phyloP scores from a whole-genome alignment of 2,329 filamentous ascomycete genomes.

The Diaporthe ampelina region DNA sequence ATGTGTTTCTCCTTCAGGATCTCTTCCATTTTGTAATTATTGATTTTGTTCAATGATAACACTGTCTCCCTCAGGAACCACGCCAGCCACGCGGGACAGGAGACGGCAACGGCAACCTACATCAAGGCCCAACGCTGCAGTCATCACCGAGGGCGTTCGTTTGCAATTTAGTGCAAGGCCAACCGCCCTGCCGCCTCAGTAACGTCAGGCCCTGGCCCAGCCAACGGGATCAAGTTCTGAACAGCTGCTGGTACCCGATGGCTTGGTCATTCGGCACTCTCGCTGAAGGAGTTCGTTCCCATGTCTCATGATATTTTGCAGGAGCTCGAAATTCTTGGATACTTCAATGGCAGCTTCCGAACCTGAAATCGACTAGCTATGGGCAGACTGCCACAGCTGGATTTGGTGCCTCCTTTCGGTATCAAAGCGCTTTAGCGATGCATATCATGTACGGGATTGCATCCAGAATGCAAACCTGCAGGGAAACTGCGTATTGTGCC shows the following conservation, averaged over 20 bases:
- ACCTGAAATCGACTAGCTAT: too few relatives aligned
- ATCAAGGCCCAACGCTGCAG: not conserved
- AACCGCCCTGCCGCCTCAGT: not conserved
- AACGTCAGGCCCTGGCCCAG: not conserved
- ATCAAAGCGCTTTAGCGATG: not conserved
- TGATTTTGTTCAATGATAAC: too few relatives aligned
- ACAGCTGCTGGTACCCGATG: slow-evolving; percentile 17
- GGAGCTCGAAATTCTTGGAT: not conserved
- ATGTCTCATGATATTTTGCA: not conserved
- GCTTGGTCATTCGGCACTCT: not conserved
- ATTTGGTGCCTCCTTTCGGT: not conserved
- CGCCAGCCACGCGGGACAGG: not conserved
- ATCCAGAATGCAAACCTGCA: slow-evolving; percentile 1
- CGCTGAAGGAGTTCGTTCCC: not conserved
- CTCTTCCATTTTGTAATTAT: too few relatives aligned
- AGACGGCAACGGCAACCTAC: slow-evolving; percentile 8
- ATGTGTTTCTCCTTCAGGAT: not conserved
- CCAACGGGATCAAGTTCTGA: not conserved
- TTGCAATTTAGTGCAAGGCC: not conserved
- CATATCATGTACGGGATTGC: not conserved
- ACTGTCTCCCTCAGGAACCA: not conserved
- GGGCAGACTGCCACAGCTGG: too few relatives aligned
- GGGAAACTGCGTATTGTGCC: not conserved
- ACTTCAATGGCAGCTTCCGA: not conserved
- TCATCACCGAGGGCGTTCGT: slow-evolving; percentile 13